These are phyloP conservation scores for Kitagawia praeruptora DNA, from an alignment of 129 eudicot genomes.

Conservation along the genomic window DNA sequence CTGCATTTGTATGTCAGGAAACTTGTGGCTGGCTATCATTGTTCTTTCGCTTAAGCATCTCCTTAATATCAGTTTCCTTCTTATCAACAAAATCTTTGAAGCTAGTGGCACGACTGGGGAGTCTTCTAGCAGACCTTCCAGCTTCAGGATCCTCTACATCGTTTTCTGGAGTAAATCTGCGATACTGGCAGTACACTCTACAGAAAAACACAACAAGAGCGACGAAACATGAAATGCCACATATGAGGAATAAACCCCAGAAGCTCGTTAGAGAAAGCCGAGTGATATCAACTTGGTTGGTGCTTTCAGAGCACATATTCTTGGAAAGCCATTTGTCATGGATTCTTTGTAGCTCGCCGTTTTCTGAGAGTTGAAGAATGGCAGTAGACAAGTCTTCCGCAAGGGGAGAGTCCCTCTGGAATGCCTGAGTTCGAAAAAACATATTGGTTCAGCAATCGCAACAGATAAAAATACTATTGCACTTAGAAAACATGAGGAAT, in stretches of 20 bases:
- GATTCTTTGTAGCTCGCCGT: constrained; percentile 29
- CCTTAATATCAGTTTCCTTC: constrained; percentile 33
- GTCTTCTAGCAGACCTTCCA: constrained; percentile 12
- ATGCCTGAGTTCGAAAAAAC: constrained; percentile 18
- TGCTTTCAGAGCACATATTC: constrained; percentile 15
- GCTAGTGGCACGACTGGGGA: constrained; percentile 14
- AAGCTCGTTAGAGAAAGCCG: constrained; percentile 36
- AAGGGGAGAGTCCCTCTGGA: constrained; percentile 38
- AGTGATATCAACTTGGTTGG: constrained; percentile 9
- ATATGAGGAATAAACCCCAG: constrained; percentile 45
- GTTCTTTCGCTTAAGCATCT: constrained; percentile 20
- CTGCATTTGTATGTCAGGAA: background rate
- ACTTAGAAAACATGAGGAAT: background rate
- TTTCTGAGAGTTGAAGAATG: constrained; percentile 42
- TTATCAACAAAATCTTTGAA: constrained; percentile 33
- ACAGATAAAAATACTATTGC: background rate
- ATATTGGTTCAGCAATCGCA: background rate
- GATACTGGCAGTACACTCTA: constrained; percentile 22
- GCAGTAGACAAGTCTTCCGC: constrained; percentile 35
- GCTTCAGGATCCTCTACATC: constrained; percentile 16
- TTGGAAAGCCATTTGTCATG: constrained; percentile 33
- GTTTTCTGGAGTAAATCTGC: constrained; percentile 14
- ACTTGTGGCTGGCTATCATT: constrained; percentile 14
- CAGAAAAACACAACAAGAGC: constrained; percentile 20
- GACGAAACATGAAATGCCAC: constrained; percentile 27